These are phyloP conservation scores for Sclerotinia sclerotiorum DNA, from an alignment of 2,329 filamentous ascomycete genomes.

Conservation along the genomic window DNA sequence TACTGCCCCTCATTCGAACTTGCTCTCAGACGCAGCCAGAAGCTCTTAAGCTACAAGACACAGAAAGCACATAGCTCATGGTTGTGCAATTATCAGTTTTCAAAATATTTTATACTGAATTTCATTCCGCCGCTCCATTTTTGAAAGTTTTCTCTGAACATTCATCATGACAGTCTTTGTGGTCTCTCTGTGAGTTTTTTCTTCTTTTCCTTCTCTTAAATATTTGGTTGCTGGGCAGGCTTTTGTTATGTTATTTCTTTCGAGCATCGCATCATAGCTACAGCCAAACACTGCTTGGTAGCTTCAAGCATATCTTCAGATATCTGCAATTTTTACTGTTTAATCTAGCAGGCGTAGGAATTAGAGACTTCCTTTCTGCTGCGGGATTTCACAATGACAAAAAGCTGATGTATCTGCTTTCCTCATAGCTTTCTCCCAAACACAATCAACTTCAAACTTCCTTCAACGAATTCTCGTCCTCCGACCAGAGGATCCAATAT, in stretches of 20 bases:
- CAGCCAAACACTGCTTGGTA: not conserved
- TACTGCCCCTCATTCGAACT: constrained; percentile 9
- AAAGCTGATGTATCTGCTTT: not conserved
- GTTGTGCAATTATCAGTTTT: constrained; percentile 17
- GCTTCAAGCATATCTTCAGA: not conserved
- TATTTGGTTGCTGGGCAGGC: not conserved
- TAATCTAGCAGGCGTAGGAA: not conserved
- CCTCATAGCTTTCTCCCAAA: constrained; percentile 78
- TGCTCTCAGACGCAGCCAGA: not conserved
- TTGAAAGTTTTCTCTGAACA: constrained; percentile 21
- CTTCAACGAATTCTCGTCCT: constrained; percentile 47
- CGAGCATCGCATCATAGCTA: not conserved
- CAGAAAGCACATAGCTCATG: constrained; percentile 15
- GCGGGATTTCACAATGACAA: constrained; percentile 3
- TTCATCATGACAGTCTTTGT: constrained; percentile 58
- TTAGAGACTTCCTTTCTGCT: too few species aligned
- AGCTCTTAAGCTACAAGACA: not conserved
- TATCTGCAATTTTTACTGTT: not conserved
- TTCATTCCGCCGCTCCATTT: constrained; percentile 15
- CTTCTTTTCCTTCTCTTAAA: too few species aligned
- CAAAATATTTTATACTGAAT: not conserved
- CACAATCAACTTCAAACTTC: constrained; percentile 82
- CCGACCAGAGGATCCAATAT: constrained; percentile 30
- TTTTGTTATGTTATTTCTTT: not conserved
- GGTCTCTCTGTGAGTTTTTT: constrained; percentile 53